Evolutionary conservation across 2,329 filamentous ascomycete species (phyloP).

Genomic region (Colletotrichum siamense): DNA sequence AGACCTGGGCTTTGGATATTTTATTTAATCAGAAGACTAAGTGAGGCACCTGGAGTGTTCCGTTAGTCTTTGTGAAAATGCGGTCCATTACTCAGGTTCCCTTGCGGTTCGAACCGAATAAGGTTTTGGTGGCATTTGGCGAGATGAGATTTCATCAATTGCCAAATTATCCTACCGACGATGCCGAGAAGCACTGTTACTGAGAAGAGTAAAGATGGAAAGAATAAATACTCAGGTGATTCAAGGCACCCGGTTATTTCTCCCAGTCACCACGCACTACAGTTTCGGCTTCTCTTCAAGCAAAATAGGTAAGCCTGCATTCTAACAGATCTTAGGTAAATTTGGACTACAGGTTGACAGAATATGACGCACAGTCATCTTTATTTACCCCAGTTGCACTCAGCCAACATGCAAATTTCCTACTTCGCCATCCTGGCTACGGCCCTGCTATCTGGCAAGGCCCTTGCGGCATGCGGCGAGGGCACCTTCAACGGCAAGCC

Average conservation of each 20-base stretch:
- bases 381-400: accelerated
- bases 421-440: background rate
- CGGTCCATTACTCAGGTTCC: background rate
- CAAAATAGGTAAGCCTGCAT: background rate
- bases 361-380: accelerated
- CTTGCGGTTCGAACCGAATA: background rate
- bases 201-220: accelerated
- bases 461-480: background rate
- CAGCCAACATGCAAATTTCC: background rate
- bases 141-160: background rate
- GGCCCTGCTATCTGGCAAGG: background rate
- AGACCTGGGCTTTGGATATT: background rate
- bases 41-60: background rate
- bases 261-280: background rate
- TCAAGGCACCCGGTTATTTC: accelerated
- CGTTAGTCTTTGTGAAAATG: background rate
- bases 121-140: background rate
- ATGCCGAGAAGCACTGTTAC: background rate
- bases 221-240: background rate
- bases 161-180: background rate
- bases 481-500: background rate
- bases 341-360: background rate
- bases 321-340: background rate
- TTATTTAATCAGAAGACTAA: background rate
- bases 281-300: background rate